Evolutionary conservation across 2,329 filamentous ascomycete genomes (phyloP), one percentile per base, ranked within the genome.

Genomic region (Parastagonospora nodorum): DNA sequence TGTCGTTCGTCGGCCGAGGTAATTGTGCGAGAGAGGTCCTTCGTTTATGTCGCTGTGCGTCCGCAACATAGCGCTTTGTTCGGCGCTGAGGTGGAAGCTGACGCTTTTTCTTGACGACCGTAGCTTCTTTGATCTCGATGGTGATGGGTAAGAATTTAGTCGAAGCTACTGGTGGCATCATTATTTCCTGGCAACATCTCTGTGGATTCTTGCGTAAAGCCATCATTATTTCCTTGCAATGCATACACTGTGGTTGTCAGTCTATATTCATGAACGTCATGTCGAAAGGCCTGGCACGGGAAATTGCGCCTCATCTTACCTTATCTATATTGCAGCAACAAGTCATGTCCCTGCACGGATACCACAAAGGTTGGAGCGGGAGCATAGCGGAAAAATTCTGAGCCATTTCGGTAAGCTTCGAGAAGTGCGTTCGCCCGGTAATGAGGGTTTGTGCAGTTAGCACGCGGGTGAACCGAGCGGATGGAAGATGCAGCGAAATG

Each of bases 221-320:
- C 66, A 68, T 69, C 45, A 63, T 55, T 28, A 57, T 52, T 48
- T 53, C 45, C 51, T 64, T 55, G 48, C 64, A 66, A 53, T 56
- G 57, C 36, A 64, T 56, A 51, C 62, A 60, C 58, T 66, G 53
- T 24, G 27, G 16, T 39, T 19, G 32, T 58, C 45, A 55, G 47
- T 48, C 19, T 27, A 29, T 38, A 43, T 47, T 40, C 40, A 45
- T 41, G 42, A 44, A 41, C 45, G 44, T 42, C 55, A 48, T 58
- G 37, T 58, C 43, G 40, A 61, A 47, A 55, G 55, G 56, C 47
- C 50, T 54, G 51, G 50, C 58, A 40, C 39, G 55, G 45, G 51
- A 58, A 54, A 53, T 58, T 56, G 51, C 45, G 14, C 36, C 48
- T 57, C 39, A 50, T 45, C 47, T 53, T 53, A 67, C 65, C 60